phyloP scores from a whole-genome alignment of 495 filamentous ascomycete genomes.

The Copromyces sp. region DNA sequence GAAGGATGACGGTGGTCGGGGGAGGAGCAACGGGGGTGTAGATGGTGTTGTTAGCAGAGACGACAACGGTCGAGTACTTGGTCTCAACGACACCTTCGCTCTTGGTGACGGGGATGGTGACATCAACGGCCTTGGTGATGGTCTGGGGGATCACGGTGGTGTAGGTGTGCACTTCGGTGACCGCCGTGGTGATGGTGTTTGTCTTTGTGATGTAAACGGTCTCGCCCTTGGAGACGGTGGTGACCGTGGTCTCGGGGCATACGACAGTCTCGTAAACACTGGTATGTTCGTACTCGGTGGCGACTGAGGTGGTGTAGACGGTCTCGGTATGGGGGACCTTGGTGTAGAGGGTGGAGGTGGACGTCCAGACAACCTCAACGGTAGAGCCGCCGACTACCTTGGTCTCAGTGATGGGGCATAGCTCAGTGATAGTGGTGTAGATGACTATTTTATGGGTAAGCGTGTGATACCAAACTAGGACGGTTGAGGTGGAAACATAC shows the following conservation, averaged over 20 bases:
- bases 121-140: conserved; percentile 24
- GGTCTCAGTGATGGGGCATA: conserved; percentile 36
- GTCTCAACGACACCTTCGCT: conserved; percentile 19
- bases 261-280: conserved; percentile 31
- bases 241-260: conserved; percentile 32
- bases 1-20: conserved; percentile 20
- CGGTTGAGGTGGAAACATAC: conserved; percentile 1
- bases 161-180: conserved; percentile 23
- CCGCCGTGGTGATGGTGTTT: conserved; percentile 29
- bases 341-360: conserved; percentile 22
- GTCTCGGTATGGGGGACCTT: conserved; percentile 15
- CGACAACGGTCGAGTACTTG: conserved; percentile 19
- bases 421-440: conserved; percentile 31
- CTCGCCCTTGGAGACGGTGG: conserved; percentile 30
- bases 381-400: conserved; percentile 31
- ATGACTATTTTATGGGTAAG: conserved; percentile 7
- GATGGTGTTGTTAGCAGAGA: conserved; percentile 12
- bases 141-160: conserved; percentile 27
- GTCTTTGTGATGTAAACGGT: conserved; percentile 34
- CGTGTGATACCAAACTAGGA: neutral
- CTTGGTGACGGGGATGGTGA: conserved; percentile 24
- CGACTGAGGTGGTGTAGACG: conserved; percentile 25
- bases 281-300: conserved; percentile 31
- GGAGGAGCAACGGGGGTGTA: conserved; percentile 8
- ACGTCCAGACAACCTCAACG: conserved; percentile 33